Percentiles rank a stretch among this genome's conserved stretches.
Evolutionary conservation across 148 eudicot species (phyloP).

Genomic region (Cornus suecica): DNA sequence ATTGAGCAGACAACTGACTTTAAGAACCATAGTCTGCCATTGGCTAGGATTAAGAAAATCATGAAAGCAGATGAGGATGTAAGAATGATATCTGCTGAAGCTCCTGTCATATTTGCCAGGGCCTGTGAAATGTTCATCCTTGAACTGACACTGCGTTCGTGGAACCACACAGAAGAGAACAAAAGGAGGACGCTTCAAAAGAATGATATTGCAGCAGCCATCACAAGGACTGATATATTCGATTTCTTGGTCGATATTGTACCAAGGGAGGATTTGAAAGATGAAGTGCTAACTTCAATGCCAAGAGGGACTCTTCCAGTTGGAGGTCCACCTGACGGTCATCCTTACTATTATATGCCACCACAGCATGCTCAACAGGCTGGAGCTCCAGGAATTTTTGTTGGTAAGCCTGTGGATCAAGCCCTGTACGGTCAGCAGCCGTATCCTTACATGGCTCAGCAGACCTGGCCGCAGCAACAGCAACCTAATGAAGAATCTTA

Average conservation of each 20-base stretch:
- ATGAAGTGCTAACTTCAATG: conserved; percentile 25
- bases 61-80: conserved; percentile 50
- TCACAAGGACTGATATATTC: conserved; percentile 37
- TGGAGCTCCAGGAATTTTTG: conserved; percentile 32
- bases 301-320: conserved; percentile 31
- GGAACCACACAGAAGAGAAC: conserved; percentile 40
- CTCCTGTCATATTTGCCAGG: conserved; percentile 39
- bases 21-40: conserved; percentile 39
- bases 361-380: conserved; percentile 32
- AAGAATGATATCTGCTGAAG: conserved; percentile 49
- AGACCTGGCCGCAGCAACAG: conserved; percentile 42
- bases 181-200: conserved; percentile 48
- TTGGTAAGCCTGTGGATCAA: conserved; percentile 37
- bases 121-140: conserved; percentile 51
- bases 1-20: conserved; percentile 29
- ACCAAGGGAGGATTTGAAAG: conserved; percentile 37
- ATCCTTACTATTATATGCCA: conserved; percentile 29
- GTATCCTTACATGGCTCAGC: conserved; percentile 30
- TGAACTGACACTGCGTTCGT: conserved; percentile 39
- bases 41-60: conserved; percentile 48
- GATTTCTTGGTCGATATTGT: conserved; percentile 51
- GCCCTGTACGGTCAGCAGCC: conserved; percentile 38
- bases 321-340: conserved; percentile 26
- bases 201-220: conserved; percentile 36
- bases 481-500: conserved; percentile 33